Base-by-base conservation (phyloP, 2,329 filamentous ascomycete genomes). In the Nemania bipapillata region DNA sequence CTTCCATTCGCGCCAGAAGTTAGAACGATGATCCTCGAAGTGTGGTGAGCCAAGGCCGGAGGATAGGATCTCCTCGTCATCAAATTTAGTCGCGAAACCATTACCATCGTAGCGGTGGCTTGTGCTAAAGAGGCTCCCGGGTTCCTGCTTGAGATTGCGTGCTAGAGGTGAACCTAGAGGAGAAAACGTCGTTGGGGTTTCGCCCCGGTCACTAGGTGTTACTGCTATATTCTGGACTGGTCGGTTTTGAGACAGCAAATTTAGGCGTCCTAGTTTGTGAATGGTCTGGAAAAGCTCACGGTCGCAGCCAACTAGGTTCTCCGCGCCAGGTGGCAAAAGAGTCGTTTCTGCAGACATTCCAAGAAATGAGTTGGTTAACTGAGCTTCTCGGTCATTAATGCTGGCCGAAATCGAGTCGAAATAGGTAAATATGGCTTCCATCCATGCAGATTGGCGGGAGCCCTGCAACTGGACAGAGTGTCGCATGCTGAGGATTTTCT, bases 371-470 rank as follows among this genome's bases (percentile, higher is more conserved):
- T 89, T 87, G 70, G 89, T 85, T 20, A 97, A 87, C 79, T 97
- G 93, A 32, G 92, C 89, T 80, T 97, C 94, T 59, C 94, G 89
- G 80, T 97, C 92, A 74, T 97, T 97, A 77, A 97, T 93, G 60
- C 92, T 94, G 45, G 93, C 93, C 0, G 93, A 94, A 82, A 97
- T 93, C 63, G 94, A 93, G 79, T 97, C 95, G 77, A 97, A 96
- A 86, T 95, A 97, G 37, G 93, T 96, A 77, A 97, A 97, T 74
- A 97, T 89, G 49, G 93, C 90, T 75, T 96, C 92, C 83, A 97
- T 95, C 94, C 94, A 97, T 12, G 90, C 89, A 66, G 93, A 91
- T 69, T 94, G 92, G 58, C 89, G 87, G 79, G 76, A 89, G 75
- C 78, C 86, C 81, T 77, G 88, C 63, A 80, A 81, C 0, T 82